Percentiles rank a stretch among this genome's conserved stretches.
Evolutionary conservation across 2,329 filamentous ascomycete species (phyloP).

Genomic region (Pezizomycotina sp.): DNA sequence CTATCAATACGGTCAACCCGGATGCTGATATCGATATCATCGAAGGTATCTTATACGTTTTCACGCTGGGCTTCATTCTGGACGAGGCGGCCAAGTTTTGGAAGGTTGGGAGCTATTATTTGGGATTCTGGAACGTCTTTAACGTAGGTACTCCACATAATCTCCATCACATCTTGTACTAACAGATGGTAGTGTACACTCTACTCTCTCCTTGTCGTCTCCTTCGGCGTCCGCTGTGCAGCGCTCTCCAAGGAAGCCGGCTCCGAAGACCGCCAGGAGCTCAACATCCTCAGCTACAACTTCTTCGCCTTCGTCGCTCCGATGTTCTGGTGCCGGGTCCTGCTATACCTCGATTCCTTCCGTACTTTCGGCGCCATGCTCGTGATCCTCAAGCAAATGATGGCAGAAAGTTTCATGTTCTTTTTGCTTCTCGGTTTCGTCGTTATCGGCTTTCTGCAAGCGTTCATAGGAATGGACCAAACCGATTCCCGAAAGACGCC

Average conservation of each 20-base stretch:
- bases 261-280: constrained; percentile 39
- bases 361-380: constrained; percentile 97
- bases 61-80: constrained; percentile 78
- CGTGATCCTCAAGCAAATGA: constrained; percentile 63
- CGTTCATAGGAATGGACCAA: constrained; percentile 76
- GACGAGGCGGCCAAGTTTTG: constrained; percentile 80
- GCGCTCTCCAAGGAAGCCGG: constrained; percentile 47
- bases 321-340: constrained; percentile 87
- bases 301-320: constrained; percentile 84
- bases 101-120: constrained; percentile 81
- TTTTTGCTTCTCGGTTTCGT: constrained; percentile 79
- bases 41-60: constrained; percentile 72
- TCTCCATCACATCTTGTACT: not conserved
- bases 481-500: constrained; percentile 35
- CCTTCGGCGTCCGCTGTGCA: constrained; percentile 61
- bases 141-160: constrained; percentile 40
- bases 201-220: constrained; percentile 62
- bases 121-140: constrained; percentile 95
- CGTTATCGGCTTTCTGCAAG: constrained; percentile 75
- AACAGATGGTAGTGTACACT: constrained; percentile 35
- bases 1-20: constrained; percentile 87
- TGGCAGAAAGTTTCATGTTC: constrained; percentile 43
- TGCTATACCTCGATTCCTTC: constrained; percentile 82
- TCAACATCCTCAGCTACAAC: constrained; percentile 78
- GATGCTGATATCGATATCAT: constrained; percentile 67